Evolutionary conservation across 2,329 filamentous ascomycete species (phyloP).

Genomic region (Geosmithia morbida): DNA sequence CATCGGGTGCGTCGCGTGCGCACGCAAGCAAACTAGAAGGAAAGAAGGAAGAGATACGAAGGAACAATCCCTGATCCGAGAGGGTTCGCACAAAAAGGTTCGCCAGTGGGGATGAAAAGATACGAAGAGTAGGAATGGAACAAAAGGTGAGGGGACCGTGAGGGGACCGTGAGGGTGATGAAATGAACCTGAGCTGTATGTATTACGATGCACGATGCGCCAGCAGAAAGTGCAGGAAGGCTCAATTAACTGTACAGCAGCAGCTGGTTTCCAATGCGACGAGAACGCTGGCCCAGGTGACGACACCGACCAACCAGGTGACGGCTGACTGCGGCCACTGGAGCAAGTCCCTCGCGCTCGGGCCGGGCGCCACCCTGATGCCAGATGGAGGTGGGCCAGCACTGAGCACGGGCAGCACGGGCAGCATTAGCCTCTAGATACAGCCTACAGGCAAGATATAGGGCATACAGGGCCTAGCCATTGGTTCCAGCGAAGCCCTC

Average conservation of each 20-base stretch:
- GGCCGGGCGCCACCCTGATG: too few relatives aligned
- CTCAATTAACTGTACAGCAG: background rate
- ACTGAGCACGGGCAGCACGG: too few relatives aligned
- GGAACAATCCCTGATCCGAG: background rate
- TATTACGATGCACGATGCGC: too few relatives aligned
- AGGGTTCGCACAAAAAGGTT: too few relatives aligned
- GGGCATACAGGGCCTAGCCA: too few relatives aligned
- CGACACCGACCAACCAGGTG: background rate
- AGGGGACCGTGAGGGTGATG: background rate
- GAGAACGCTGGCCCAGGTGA: background rate
- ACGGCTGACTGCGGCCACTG: background rate
- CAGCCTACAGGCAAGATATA: too few relatives aligned
- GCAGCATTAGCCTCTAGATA: too few relatives aligned
- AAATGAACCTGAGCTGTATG: too few relatives aligned
- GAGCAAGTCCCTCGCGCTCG: too few relatives aligned
- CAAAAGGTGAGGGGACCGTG: background rate
- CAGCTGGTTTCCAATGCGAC: background rate
- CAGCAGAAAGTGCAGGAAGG: background rate
- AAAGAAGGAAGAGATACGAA: background rate
- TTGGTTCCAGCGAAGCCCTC: too few relatives aligned
- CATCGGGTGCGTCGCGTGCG: background rate
- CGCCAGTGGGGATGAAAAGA: background rate
- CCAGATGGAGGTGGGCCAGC: too few relatives aligned
- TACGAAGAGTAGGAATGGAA: background rate
- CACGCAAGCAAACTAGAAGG: background rate